A percentile compares a stretch with the other conserved stretches of the same genome.
phyloP scores from a whole-genome alignment of 2,329 filamentous ascomycete genomes.

The Aspergillus sclerotialis region DNA sequence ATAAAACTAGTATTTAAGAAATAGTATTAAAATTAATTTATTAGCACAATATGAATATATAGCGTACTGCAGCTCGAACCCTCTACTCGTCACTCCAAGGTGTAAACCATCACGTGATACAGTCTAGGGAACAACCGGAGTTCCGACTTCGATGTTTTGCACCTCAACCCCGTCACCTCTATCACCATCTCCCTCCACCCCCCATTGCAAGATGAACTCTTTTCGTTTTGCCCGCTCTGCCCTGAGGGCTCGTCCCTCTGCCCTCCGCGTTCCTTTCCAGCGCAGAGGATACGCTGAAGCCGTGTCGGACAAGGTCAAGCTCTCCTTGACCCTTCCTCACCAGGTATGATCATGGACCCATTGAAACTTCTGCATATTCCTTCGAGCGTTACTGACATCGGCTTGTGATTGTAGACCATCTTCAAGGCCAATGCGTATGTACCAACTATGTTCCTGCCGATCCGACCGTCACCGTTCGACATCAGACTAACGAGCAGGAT shows the following conservation, averaged over 20 bases:
- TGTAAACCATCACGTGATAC: slow-evolving; percentile 11
- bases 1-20: not conserved
- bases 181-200: slow-evolving; percentile 23
- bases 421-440: slow-evolving; percentile 67
- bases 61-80: too few relatives aligned
- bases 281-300: slow-evolving; percentile 88
- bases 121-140: slow-evolving; percentile 36
- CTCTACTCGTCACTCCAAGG: too few relatives aligned
- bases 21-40: not conserved
- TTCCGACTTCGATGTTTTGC: slow-evolving; percentile 30
- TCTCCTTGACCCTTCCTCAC: slow-evolving; percentile 95
- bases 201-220: slow-evolving; percentile 68
- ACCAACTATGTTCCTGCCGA: slow-evolving; percentile 4
- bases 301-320: slow-evolving; percentile 90
- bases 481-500: slow-evolving; percentile 52
- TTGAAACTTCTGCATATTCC: slow-evolving; percentile 5
- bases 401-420: slow-evolving; percentile 46
- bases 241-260: slow-evolving; percentile 72
- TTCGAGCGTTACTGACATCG: not conserved
- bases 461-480: not conserved
- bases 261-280: slow-evolving; percentile 68
- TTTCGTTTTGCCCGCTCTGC: slow-evolving; percentile 86
- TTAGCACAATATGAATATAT: not conserved
- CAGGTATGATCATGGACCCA: slow-evolving; percentile 62
- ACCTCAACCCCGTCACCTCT: slow-evolving; percentile 27